phyloP scores from a whole-genome alignment of 2,329 filamentous ascomycete species.

The Diaporthe citrichinensis region DNA sequence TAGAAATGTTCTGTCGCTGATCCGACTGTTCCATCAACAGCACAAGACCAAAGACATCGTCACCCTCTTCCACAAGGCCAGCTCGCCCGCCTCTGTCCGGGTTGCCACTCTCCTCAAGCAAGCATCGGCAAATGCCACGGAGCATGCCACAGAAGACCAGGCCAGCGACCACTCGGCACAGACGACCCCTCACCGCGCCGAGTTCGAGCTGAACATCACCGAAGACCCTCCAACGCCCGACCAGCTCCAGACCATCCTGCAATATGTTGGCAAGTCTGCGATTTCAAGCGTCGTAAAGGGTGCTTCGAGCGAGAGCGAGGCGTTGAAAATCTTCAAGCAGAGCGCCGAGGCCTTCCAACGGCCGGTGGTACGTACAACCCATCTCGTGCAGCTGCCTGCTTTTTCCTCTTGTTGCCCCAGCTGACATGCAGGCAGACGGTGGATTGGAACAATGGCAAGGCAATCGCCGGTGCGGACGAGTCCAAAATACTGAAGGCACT shows the following conservation, averaged over 20 bases:
- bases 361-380: constrained; percentile 76
- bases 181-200: constrained; percentile 66
- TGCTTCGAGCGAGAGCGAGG: constrained; percentile 81
- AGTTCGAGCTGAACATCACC: constrained; percentile 81
- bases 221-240: constrained; percentile 71
- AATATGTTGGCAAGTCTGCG: constrained; percentile 71
- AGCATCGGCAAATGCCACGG: constrained; percentile 77
- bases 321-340: constrained; percentile 82
- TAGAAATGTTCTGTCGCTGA: background rate
- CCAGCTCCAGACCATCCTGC: constrained; percentile 54
- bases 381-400: constrained; percentile 26
- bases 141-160: constrained; percentile 80
- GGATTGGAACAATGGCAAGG: constrained; percentile 94
- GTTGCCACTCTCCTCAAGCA: constrained; percentile 86
- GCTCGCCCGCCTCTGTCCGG: constrained; percentile 78
- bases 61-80: constrained; percentile 94
- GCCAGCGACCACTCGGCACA: constrained; percentile 76
- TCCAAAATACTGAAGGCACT: constrained; percentile 91
- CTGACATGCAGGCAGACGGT: constrained; percentile 69
- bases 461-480: constrained; percentile 82
- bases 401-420: background rate
- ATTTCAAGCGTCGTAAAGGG: constrained; percentile 78
- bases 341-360: constrained; percentile 77
- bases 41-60: constrained; percentile 89
- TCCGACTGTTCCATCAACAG: constrained; percentile 57